phyloP scores from a whole-genome alignment of 805 yeast genomes.

The Saturnispora sekii region DNA sequence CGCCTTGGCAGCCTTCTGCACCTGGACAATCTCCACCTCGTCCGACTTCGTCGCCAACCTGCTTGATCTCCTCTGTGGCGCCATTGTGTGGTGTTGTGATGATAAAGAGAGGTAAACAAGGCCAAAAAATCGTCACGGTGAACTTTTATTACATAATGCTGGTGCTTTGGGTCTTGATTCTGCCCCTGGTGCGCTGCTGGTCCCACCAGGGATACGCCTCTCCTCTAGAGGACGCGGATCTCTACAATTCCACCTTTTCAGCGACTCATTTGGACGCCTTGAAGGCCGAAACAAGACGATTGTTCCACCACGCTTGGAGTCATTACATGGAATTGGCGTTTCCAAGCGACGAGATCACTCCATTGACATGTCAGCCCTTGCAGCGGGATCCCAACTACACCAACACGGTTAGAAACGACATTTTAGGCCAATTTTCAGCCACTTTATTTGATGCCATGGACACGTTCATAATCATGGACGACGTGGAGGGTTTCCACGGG shows the following conservation, averaged over 20 bases:
- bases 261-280: constrained; percentile 16
- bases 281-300: constrained; percentile 37
- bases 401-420: constrained; percentile 66
- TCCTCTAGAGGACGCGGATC: constrained; percentile 13
- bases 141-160: too few species aligned
- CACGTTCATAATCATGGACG: constrained; percentile 64
- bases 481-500: constrained; percentile 43
- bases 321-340: constrained; percentile 60
- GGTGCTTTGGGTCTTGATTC: too few species aligned
- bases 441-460: constrained; percentile 77
- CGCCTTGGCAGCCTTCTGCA: neutral
- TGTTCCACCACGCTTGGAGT: constrained; percentile 70
- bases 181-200: neutral
- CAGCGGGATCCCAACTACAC: constrained; percentile 49
- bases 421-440: constrained; percentile 71
- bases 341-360: constrained; percentile 76
- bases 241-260: constrained; percentile 22
- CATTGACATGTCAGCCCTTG: constrained; percentile 59
- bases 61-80: neutral
- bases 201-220: constrained; percentile 11
- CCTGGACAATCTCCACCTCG: neutral
- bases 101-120: neutral
- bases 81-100: neutral
- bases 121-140: too few species aligned
- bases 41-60: neutral